These are phyloP conservation scores for Coemansia sp. DNA, from an alignment of 192 early-diverging fungal genomes.

Conservation along the genomic window DNA sequence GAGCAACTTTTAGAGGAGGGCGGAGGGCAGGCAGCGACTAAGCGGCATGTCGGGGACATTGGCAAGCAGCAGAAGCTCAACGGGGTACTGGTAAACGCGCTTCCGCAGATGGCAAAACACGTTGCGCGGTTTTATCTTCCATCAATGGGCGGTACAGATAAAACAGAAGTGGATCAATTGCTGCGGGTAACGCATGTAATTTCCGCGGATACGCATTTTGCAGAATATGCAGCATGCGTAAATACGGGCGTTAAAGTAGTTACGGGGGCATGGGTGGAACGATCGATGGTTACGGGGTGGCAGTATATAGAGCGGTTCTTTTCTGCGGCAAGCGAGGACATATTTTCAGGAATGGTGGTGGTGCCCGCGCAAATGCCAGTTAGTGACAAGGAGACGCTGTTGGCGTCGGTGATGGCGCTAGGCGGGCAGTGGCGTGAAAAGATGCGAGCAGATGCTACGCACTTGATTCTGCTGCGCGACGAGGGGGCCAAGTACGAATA, in stretches of 20 bases:
- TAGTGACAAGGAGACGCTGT: slow-evolving; percentile 41
- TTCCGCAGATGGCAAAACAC: slow-evolving; percentile 47
- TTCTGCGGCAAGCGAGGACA: slow-evolving; percentile 28
- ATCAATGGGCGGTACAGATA: background rate
- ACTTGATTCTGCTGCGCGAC: slow-evolving; percentile 36
- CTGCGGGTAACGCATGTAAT: slow-evolving; percentile 37
- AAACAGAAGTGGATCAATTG: background rate
- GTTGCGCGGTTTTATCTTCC: slow-evolving; percentile 36
- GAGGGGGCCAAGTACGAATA: slow-evolving; percentile 52
- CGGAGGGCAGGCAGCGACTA: slow-evolving; percentile 34
- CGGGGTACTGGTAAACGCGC: slow-evolving; percentile 33
- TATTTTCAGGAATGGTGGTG: slow-evolving; percentile 54
- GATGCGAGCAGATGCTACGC: slow-evolving; percentile 47
- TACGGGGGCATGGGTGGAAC: slow-evolving; percentile 47
- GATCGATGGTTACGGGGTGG: slow-evolving; percentile 23
- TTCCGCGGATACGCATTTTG: slow-evolving; percentile 47
- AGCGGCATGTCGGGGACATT: slow-evolving; percentile 6
- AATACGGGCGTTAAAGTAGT: slow-evolving; percentile 38
- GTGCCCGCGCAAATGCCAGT: slow-evolving; percentile 37
- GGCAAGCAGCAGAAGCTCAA: slow-evolving; percentile 25
- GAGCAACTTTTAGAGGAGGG: slow-evolving; percentile 28
- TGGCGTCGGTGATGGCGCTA: slow-evolving; percentile 47
- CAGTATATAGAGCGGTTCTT: slow-evolving; percentile 43
- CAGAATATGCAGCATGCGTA: slow-evolving; percentile 39
- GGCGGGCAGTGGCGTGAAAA: slow-evolving; percentile 52